These are phyloP conservation scores for Fagopyrum homotropicum DNA, from an alignment of 148 eudicot species.

Conservation along the genomic window DNA sequence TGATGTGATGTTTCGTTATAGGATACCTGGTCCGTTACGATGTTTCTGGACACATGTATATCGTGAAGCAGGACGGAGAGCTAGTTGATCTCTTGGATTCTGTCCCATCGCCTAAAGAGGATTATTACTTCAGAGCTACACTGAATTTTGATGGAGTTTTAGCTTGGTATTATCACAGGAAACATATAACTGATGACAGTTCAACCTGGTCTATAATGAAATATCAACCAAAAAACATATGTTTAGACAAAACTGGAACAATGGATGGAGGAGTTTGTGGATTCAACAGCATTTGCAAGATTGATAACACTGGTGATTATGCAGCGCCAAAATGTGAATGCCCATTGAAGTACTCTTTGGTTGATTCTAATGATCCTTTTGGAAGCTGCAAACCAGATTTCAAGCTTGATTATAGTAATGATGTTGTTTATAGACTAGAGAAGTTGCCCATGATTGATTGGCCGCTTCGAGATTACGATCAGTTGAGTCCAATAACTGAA, in stretches of 20 bases:
- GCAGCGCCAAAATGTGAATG: constrained; percentile 9
- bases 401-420: background rate
- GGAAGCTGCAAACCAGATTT: constrained; percentile 14
- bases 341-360: constrained; percentile 1
- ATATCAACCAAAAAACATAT: constrained; percentile 2
- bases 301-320: background rate
- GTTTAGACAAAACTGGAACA: background rate
- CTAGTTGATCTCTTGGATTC: background rate
- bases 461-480: constrained; percentile 19
- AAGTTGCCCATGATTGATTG: constrained; percentile 16
- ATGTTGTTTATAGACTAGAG: background rate
- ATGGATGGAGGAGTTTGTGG: constrained; percentile 15
- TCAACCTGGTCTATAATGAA: background rate
- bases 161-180: background rate
- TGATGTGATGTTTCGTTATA: background rate
- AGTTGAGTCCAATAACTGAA: constrained; percentile 15
- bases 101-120: background rate
- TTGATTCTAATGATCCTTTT: constrained; percentile 3
- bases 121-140: constrained; percentile 6
- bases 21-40: background rate
- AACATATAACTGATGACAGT: background rate
- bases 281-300: constrained; percentile 9
- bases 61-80: background rate
- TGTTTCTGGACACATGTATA: constrained; percentile 12
- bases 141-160: constrained; percentile 12